These are phyloP conservation scores for Penicillium malachiteum DNA, from an alignment of 495 filamentous ascomycete species.

Conservation along the genomic window DNA sequence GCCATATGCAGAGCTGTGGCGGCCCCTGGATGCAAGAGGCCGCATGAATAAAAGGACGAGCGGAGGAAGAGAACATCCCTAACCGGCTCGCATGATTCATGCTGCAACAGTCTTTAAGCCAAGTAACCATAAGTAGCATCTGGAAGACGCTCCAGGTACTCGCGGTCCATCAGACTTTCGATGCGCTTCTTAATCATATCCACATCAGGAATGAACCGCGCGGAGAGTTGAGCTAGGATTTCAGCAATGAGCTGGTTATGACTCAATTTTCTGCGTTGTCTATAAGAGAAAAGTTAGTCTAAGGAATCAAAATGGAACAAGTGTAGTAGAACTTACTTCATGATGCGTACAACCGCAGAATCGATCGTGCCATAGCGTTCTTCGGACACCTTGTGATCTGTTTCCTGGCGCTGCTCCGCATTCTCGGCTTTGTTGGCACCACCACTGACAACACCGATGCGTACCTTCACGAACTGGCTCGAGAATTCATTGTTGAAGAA, in stretches of 20 bases:
- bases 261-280: constrained; percentile 81
- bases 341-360: constrained; percentile 88
- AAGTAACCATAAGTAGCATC: constrained; percentile 78
- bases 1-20: background rate
- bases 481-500: constrained; percentile 80
- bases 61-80: background rate
- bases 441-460: constrained; percentile 69
- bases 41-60: background rate
- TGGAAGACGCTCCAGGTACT: constrained; percentile 89
- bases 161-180: constrained; percentile 85
- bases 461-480: constrained; percentile 81
- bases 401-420: constrained; percentile 78
- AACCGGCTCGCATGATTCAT: background rate
- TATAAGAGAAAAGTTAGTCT: constrained; percentile 38
- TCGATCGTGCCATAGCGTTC: constrained; percentile 76
- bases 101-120: constrained; percentile 40
- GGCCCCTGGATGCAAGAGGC: no score
- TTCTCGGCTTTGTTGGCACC: constrained; percentile 80
- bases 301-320: background rate
- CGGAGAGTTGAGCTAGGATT: constrained; percentile 73
- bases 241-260: constrained; percentile 84
- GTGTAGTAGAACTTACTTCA: constrained; percentile 69
- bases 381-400: constrained; percentile 83
- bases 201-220: constrained; percentile 86
- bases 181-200: constrained; percentile 92